These are phyloP conservation scores for Emmonsiellopsis sp. DNA, from an alignment of 2,329 filamentous ascomycete genomes.

Conservation along the genomic window DNA sequence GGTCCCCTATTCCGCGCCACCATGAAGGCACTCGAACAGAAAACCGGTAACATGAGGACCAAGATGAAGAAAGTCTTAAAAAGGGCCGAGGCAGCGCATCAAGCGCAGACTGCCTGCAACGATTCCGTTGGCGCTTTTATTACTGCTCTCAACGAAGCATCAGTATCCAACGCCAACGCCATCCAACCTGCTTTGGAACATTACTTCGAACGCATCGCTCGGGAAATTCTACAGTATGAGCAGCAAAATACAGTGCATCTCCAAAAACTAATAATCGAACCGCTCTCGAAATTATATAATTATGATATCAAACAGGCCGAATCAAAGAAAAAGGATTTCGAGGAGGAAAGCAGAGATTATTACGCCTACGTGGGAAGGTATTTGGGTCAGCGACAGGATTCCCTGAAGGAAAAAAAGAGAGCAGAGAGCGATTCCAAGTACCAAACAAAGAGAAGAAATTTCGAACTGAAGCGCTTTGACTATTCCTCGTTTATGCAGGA, in stretches of 20 bases:
- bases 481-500: slow-evolving; percentile 99
- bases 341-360: slow-evolving; percentile 97
- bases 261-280: slow-evolving; percentile 90
- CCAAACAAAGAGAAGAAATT: slow-evolving; percentile 83
- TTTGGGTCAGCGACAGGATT: slow-evolving; percentile 91
- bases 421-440: slow-evolving; percentile 94
- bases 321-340: slow-evolving; percentile 92
- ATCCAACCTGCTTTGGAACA: slow-evolving; percentile 96
- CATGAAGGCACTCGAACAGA: slow-evolving; percentile 92
- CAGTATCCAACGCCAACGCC: slow-evolving; percentile 84
- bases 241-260: slow-evolving; percentile 73
- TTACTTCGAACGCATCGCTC: slow-evolving; percentile 94
- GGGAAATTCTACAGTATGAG: slow-evolving; percentile 82
- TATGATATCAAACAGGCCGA: slow-evolving; percentile 97
- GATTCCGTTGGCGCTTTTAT: slow-evolving; percentile 76
- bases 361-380: slow-evolving; percentile 93
- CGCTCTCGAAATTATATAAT: slow-evolving; percentile 82
- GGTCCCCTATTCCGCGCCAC: slow-evolving; percentile 93
- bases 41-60: slow-evolving; percentile 84
- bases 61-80: slow-evolving; percentile 96
- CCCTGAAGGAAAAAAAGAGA: slow-evolving; percentile 93
- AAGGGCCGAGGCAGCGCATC: slow-evolving; percentile 79
- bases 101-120: slow-evolving; percentile 74
- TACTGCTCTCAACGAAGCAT: slow-evolving; percentile 77
- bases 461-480: slow-evolving; percentile 95